These are phyloP conservation scores for Penicillium sp. DNA, from an alignment of 2,329 filamentous ascomycete species.

Conservation along the genomic window DNA sequence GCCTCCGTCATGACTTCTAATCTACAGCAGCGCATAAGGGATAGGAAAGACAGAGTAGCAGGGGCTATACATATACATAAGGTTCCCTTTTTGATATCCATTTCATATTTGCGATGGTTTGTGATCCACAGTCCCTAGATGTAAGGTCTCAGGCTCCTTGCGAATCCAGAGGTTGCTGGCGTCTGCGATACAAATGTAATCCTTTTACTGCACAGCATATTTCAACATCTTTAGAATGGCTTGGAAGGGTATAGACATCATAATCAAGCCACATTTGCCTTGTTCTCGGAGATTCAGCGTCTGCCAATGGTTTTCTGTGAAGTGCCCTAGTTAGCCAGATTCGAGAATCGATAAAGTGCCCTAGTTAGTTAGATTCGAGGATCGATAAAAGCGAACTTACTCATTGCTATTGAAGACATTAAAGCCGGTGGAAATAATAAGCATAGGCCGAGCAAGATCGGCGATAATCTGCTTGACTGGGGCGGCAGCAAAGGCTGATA, in stretches of 20 bases:
- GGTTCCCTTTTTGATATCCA: too few relatives aligned
- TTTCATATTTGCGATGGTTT: too few relatives aligned
- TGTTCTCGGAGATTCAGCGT: slow-evolving; percentile 19
- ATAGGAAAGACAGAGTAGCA: too few relatives aligned
- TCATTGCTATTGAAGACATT: slow-evolving; percentile 12
- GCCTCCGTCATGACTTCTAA: too few relatives aligned
- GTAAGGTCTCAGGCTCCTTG: background rate
- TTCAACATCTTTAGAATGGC: slow-evolving; percentile 14
- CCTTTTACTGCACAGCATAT: slow-evolving; percentile 13
- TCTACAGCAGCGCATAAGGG: too few relatives aligned
- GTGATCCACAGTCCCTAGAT: too few relatives aligned
- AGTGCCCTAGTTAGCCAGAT: background rate
- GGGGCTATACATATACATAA: too few relatives aligned
- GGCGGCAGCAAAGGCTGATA: slow-evolving; percentile 16
- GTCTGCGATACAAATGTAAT: slow-evolving; percentile 16
- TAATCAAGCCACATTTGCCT: slow-evolving; percentile 18
- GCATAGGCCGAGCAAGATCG: slow-evolving; percentile 15
- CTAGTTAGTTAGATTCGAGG: slow-evolving; percentile 12
- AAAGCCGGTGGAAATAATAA: slow-evolving; percentile 17
- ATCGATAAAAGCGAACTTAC: slow-evolving; percentile 15
- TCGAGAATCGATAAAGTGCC: background rate
- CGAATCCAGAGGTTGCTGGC: slow-evolving; percentile 10
- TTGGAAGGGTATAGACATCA: slow-evolving; percentile 13
- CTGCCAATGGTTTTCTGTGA: slow-evolving; percentile 15
- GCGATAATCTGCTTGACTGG: slow-evolving; percentile 20